These are phyloP conservation scores for Dactylellina parvicollis DNA, from an alignment of 2,329 filamentous ascomycete genomes.

Conservation along the genomic window DNA sequence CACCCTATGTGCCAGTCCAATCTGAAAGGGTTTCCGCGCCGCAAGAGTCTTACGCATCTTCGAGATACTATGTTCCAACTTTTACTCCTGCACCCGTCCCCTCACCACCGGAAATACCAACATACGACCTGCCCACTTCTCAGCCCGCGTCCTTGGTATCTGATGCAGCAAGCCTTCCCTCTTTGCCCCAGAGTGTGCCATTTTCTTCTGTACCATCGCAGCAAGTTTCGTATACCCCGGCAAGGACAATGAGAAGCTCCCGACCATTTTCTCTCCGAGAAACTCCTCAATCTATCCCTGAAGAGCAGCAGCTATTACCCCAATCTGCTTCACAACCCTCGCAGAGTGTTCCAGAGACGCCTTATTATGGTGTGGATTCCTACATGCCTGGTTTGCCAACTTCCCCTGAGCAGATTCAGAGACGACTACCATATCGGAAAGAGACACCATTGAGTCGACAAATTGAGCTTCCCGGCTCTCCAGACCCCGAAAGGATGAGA, in stretches of 20 bases:
- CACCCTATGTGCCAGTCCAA: slow-evolving; percentile 2
- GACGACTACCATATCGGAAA: slow-evolving; percentile 34
- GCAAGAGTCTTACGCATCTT: slow-evolving; percentile 16
- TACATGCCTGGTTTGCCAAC: slow-evolving; percentile 30
- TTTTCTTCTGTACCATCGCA: slow-evolving; percentile 25
- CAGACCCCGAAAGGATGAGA: slow-evolving; percentile 42
- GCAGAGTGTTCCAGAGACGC: slow-evolving; percentile 20
- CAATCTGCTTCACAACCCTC: slow-evolving; percentile 34
- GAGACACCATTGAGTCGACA: slow-evolving; percentile 47
- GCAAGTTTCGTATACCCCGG: background rate
- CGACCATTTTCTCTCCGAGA: slow-evolving; percentile 19
- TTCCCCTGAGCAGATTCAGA: slow-evolving; percentile 28
- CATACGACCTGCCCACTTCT: slow-evolving; percentile 14
- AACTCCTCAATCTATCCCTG: slow-evolving; percentile 12
- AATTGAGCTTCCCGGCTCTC: slow-evolving; percentile 45
- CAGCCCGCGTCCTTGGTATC: slow-evolving; percentile 25
- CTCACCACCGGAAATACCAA: background rate
- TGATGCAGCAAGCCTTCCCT: slow-evolving; percentile 34
- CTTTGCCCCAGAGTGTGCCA: slow-evolving; percentile 30
- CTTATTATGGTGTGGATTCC: slow-evolving; percentile 21
- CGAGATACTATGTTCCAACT: slow-evolving; percentile 8
- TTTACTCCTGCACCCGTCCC: background rate
- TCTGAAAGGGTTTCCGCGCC: background rate
- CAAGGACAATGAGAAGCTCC: slow-evolving; percentile 18
- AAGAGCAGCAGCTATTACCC: slow-evolving; percentile 12